Base-by-base conservation (phyloP, 108 stramenopile species). In the Cyclotella kingstonii region DNA sequence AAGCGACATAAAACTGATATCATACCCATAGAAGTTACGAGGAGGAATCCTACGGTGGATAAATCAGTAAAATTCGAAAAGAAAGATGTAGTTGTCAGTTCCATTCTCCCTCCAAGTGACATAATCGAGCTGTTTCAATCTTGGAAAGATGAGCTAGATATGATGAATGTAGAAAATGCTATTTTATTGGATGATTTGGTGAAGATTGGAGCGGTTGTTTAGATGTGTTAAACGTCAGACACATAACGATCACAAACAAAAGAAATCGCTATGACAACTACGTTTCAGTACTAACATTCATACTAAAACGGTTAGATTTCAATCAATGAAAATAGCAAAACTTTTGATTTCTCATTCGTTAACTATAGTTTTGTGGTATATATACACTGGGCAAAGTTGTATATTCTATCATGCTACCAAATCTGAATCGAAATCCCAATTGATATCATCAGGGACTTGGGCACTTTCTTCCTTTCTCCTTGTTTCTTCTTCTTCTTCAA, bases 381-480 rank as follows among this genome's bases (percentile, higher is more conserved):
- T n/a, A n/a, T 18, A 33, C 5, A 7, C 3, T 6, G 6, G 3
- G 11, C 3, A 35, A 18, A 22, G 28, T 19, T 5, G 17, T 6
- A 19, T 5, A 17, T 14, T 44, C 29, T 12, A 22, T 60, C 50
- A 90, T 40, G 84, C 90, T 9, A 88, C 71, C 55, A 94, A 72
- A 79, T 94, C 93, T 48, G 63, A 68, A 64, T 94, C 93, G 77
- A 94, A 90, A 66, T 94, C 93, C 89, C 89, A 90, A 44, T 76
- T 72, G 49, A 83, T 54, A 22, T 65, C 44, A 8, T 67, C 59
- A 18, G 21, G 33, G 26, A 27, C 48, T 17, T 82, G 80, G 12
- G 47, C 79, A 4, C 48, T 53, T 10, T 65, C 38, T 50, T 58
- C 77, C 44, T 66, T 79, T 52, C 63, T 76, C 57, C 70, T 73